Evolutionary conservation across 306 rosid genomes (phyloP).

Genomic region (Ceratonia siliqua): DNA sequence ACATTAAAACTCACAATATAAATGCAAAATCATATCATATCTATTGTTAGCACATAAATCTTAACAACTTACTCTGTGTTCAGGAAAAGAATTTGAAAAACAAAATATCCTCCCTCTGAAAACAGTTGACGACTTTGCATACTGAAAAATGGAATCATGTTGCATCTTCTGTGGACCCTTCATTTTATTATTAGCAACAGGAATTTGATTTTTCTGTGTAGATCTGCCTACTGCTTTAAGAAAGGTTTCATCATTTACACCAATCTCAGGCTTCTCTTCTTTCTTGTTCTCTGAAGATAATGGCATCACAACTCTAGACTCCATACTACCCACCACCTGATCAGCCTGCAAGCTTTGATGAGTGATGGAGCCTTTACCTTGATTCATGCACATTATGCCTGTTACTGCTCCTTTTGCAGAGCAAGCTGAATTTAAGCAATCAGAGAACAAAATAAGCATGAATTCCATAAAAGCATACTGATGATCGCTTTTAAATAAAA

Average conservation of each 20-base stretch:
- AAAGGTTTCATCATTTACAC: conserved; percentile 39
- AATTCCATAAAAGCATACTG: conserved; percentile 10
- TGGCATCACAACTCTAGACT: conserved; percentile 47
- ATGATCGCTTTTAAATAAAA: conserved; percentile 15
- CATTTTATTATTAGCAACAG: conserved; percentile 39
- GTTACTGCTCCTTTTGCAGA: conserved; percentile 50
- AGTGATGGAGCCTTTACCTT: conserved; percentile 45
- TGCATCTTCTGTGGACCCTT: conserved; percentile 41
- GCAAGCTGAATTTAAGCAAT: conserved; percentile 38
- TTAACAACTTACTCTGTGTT: conserved; percentile 64
- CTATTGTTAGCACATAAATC: conserved; percentile 10
- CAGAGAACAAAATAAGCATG: conserved; percentile 31
- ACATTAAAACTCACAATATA: conserved; percentile 20
- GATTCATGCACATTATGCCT: conserved; percentile 45
- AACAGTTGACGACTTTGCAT: conserved; percentile 53
- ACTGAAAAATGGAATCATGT: conserved; percentile 46
- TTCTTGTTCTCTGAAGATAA: conserved; percentile 43
- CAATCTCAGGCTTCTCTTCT: conserved; percentile 47
- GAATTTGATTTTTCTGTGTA: conserved; percentile 42
- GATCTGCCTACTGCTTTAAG: conserved; percentile 44
- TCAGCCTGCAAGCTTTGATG: conserved; percentile 48
- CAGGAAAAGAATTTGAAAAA: conserved; percentile 80
- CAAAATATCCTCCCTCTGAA: conserved; percentile 66
- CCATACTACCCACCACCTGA: conserved; percentile 34
- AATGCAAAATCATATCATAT: conserved; percentile 8